A percentile compares a stretch with the other conserved stretches of the same genome.
Evolutionary conservation across 345 rosid species (phyloP).

Genomic region (Arabidopsis arenosa): DNA sequence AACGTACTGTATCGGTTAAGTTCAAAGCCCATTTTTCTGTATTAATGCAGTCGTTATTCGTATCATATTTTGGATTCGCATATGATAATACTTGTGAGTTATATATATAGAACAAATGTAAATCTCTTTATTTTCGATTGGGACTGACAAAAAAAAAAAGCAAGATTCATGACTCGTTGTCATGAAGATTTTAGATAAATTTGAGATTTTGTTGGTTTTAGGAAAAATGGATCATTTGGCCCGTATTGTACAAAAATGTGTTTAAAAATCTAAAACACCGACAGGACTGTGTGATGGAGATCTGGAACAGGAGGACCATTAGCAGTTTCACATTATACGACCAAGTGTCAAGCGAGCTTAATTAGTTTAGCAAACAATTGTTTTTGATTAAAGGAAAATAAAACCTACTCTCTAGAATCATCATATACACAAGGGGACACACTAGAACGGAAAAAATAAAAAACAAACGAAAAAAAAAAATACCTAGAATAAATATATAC

Average conservation of each 20-base stretch:
- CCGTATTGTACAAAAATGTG: neutral
- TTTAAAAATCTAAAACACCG: neutral
- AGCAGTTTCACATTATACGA: neutral
- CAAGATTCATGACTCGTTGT: neutral
- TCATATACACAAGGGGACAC: neutral
- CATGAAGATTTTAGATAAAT: neutral
- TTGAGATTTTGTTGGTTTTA: neutral
- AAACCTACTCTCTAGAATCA: neutral
- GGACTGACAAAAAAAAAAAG: neutral
- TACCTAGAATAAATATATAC: neutral
- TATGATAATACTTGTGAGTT: neutral
- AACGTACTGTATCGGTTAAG: neutral
- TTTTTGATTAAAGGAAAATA: too few relatives aligned
- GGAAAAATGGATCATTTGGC: neutral
- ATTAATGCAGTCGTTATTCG: neutral
- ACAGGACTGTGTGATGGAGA: slow-evolving; percentile 1
- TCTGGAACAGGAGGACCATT: neutral
- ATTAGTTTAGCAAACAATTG: neutral
- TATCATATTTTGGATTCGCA: neutral
- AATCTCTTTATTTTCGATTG: neutral
- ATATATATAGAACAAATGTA: neutral
- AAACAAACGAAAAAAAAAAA: neutral
- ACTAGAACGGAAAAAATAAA: neutral
- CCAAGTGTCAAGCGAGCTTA: slow-evolving; percentile 7
- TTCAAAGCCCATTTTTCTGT: neutral